These are phyloP conservation scores for Oropetium thomaeum DNA, from an alignment of 176 grass and related monocot genomes.

Conservation along the genomic window DNA sequence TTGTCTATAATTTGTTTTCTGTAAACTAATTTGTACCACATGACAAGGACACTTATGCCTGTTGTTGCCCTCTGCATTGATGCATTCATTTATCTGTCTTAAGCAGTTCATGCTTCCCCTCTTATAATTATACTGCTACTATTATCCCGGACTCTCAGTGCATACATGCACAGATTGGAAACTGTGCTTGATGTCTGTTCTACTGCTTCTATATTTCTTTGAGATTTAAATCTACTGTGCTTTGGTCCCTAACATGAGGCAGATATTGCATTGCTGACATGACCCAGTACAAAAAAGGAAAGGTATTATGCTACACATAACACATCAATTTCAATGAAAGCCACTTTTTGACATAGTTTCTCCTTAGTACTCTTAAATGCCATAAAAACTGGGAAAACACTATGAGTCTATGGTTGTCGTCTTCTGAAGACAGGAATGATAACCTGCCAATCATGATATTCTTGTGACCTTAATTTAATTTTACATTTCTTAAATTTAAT, in stretches of 20 bases:
- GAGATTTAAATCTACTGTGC: background rate
- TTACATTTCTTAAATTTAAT: background rate
- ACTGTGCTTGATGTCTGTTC: background rate
- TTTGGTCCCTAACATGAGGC: constrained; percentile 47
- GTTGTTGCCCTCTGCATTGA: too few relatives aligned
- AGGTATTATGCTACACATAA: constrained; percentile 49
- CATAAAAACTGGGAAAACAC: constrained; percentile 3
- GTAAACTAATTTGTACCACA: too few relatives aligned
- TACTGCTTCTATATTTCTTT: background rate
- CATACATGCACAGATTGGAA: too few relatives aligned
- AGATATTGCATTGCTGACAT: constrained; percentile 98
- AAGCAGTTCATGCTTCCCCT: too few relatives aligned
- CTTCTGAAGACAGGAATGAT: background rate
- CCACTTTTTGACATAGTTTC: constrained; percentile 19
- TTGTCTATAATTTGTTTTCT: too few relatives aligned
- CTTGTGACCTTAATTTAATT: too few relatives aligned
- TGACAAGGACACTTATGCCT: too few relatives aligned
- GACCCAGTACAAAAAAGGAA: constrained; percentile 79
- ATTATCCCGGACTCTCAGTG: too few relatives aligned
- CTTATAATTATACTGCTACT: too few relatives aligned
- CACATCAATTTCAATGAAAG: too few relatives aligned
- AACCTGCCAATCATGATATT: background rate
- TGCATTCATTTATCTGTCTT: too few relatives aligned
- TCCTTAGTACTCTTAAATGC: background rate
- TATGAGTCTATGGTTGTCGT: too few relatives aligned